These are phyloP conservation scores for Torulaspora gathmanii DNA, from an alignment of 805 yeast genomes.

Conservation along the genomic window DNA sequence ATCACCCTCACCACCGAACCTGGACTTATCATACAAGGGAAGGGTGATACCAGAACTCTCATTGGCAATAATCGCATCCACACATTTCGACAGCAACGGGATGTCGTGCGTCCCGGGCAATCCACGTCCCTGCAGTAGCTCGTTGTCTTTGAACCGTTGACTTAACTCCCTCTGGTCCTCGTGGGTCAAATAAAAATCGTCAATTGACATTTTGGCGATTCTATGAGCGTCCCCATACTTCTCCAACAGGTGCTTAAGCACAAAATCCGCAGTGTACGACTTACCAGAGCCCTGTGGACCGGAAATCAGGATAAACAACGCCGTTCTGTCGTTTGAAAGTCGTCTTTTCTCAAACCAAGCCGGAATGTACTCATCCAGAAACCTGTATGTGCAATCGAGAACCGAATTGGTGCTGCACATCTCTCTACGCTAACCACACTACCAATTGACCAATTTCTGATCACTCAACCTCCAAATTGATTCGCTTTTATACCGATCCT, in stretches of 20 bases:
- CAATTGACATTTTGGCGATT: slow-evolving; percentile 61
- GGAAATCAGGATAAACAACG: slow-evolving; percentile 52
- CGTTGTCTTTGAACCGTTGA: slow-evolving; percentile 41
- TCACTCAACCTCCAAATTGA: background rate
- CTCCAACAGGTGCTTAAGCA: slow-evolving; percentile 36
- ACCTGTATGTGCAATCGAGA: slow-evolving; percentile 12
- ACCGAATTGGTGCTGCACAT: slow-evolving; percentile 5
- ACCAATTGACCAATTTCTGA: background rate
- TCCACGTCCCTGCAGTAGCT: slow-evolving; percentile 72
- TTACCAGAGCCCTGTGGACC: slow-evolving; percentile 85
- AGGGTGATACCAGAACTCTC: slow-evolving; percentile 34
- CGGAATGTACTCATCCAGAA: slow-evolving; percentile 22
- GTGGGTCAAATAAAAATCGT: slow-evolving; percentile 76
- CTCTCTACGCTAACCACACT: background rate
- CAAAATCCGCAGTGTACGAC: slow-evolving; percentile 47
- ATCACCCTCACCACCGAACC: slow-evolving; percentile 73
- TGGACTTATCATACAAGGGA: slow-evolving; percentile 79
- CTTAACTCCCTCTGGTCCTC: slow-evolving; percentile 52
- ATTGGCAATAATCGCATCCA: slow-evolving; percentile 36
- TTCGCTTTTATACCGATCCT: background rate
- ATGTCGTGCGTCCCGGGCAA: slow-evolving; percentile 93
- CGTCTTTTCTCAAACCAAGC: slow-evolving; percentile 20
- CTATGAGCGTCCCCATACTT: slow-evolving; percentile 36
- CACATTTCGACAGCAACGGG: slow-evolving; percentile 19
- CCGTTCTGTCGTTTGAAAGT: slow-evolving; percentile 21